These are phyloP conservation scores for Xerocomus potaroensis DNA, from an alignment of 768 basidiomycete species.

Conservation along the genomic window DNA sequence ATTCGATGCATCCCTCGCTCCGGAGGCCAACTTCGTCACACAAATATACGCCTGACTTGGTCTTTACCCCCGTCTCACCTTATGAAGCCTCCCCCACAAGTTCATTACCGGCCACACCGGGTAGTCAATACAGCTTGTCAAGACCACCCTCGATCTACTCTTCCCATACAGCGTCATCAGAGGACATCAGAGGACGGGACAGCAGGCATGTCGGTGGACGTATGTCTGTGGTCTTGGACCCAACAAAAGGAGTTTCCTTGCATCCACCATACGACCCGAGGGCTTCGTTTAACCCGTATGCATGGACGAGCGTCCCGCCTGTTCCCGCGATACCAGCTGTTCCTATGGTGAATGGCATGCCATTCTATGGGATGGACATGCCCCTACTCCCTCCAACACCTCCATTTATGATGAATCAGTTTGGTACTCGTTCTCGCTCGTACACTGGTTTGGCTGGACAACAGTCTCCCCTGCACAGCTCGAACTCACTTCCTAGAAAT, in stretches of 20 bases:
- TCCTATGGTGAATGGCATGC: conserved; percentile 34
- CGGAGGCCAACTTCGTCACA: conserved; percentile 33
- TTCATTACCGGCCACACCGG: conserved; percentile 39
- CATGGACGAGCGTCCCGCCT: conserved; percentile 30
- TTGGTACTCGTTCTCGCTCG: conserved; percentile 38
- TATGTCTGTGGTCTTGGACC: conserved; percentile 36
- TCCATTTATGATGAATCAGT: conserved; percentile 71
- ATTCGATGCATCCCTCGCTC: conserved; percentile 29
- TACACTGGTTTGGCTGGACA: conserved; percentile 30
- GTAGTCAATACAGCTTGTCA: conserved; percentile 37
- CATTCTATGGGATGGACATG: conserved; percentile 53
- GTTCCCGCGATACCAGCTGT: conserved; percentile 35
- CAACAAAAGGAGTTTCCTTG: conserved; percentile 27
- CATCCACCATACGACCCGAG: conserved; percentile 27
- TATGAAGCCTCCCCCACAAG: conserved; percentile 48
- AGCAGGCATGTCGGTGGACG: conserved; percentile 37
- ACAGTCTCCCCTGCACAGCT: conserved; percentile 23
- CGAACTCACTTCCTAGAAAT: conserved; percentile 18
- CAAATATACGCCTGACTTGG: conserved; percentile 45
- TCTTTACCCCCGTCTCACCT: conserved; percentile 31
- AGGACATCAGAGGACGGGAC: conserved; percentile 45
- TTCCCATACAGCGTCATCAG: conserved; percentile 50
- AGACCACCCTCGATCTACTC: conserved; percentile 58
- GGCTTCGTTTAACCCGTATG: conserved; percentile 25
- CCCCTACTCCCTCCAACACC: conserved; percentile 69